Evolutionary conservation across 1,284 basidiomycete species (phyloP).

Genomic region (Sanghuangporus weigelae): DNA sequence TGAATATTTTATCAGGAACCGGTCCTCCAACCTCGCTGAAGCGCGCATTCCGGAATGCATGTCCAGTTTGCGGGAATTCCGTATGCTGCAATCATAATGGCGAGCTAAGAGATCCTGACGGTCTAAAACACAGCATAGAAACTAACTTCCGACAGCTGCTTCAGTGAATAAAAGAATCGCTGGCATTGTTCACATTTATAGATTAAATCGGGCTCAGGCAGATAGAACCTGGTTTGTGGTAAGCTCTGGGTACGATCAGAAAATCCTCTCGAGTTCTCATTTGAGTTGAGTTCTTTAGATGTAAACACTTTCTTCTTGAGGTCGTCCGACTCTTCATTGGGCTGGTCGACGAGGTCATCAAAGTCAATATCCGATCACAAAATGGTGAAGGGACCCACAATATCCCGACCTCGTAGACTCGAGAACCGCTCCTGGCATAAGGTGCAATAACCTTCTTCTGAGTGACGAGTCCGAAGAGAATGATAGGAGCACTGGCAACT

Average conservation of each 20-base stretch:
- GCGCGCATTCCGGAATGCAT: not conserved
- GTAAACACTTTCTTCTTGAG: not conserved
- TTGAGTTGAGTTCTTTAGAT: not conserved
- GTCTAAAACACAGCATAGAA: not conserved
- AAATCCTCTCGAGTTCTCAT: not conserved
- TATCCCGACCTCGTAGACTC: not conserved
- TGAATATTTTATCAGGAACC: not conserved
- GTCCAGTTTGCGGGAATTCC: not conserved
- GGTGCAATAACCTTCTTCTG: conserved; percentile 5
- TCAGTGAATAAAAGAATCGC: conserved; percentile 3
- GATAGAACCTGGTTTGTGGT: not conserved
- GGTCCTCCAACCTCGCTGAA: not conserved
- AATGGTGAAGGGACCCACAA: not conserved
- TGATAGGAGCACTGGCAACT: not conserved
- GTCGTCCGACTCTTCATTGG: not conserved
- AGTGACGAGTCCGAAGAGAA: not conserved
- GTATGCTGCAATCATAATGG: not conserved
- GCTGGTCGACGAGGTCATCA: not conserved
- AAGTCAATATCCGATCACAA: not conserved
- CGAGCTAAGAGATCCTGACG: not conserved
- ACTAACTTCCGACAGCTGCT: not conserved
- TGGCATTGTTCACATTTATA: conserved; percentile 1
- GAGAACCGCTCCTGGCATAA: not conserved
- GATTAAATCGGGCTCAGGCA: not conserved
- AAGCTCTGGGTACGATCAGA: not conserved